Base-by-base conservation (phyloP, 2,329 filamentous ascomycete species). In the Exophiala lecanii-corni region DNA sequence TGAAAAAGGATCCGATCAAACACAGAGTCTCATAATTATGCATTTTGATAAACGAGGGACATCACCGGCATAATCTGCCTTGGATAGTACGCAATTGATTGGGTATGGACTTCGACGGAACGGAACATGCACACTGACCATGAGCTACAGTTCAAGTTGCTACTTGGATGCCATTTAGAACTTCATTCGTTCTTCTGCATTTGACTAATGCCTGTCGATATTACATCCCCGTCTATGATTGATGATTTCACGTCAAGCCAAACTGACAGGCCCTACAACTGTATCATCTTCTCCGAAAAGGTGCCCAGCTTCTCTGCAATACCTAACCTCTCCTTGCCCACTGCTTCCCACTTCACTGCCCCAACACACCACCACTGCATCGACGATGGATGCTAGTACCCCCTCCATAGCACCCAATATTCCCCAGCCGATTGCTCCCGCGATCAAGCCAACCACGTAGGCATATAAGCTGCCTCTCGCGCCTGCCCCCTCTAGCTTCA, bases 361-460 rank as follows among this genome's bases (percentile, higher is more conserved):
- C 78, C 94, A 97, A 70, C 92, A 98, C 9, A 98, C 83, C 17
- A 97, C 78, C 25, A 88, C 82, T 2, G 85, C 89, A 64, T 95
- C 89, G 3, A 95, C 78, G 39, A 95, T 89, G 40, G 87, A 87
- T 39, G 86, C 86, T 17, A 95, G 69, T 13, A 94, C 84, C 10
- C 88, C 86, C 61, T 95, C 89, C 76, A 94, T 91, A 2, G 89
- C 85, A 18, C 89, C 88, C 38, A 98, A 72, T 1, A 97, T 82
- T 4, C 87, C 89, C 82, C 92, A 98, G 5, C 92, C 92, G 55
- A 98, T 96, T 41, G 91, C 89, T 48, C 86, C 88, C 12, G 92
- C 92, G 54, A 97, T 84, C 50, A 98, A 65, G 7, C 89, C 92
- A 16, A 98, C 87, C 2, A 97, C 79, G 59, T 97, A 98, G 2